phyloP scores from a whole-genome alignment of 768 basidiomycete genomes.

The Fomitopsis serialis region DNA sequence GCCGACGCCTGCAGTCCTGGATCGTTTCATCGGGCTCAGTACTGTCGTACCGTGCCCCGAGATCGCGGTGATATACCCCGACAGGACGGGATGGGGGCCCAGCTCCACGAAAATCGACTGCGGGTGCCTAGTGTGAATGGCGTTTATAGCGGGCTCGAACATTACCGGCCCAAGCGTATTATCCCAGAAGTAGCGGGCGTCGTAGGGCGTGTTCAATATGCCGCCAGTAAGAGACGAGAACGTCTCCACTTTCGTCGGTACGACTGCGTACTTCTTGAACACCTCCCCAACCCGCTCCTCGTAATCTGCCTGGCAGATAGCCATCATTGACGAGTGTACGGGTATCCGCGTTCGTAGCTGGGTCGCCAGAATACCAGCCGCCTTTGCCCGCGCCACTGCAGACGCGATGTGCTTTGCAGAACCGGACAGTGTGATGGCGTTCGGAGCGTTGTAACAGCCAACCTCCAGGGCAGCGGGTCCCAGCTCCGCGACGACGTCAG shows the following conservation, averaged over 20 bases:
- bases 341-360: slow-evolving; percentile 32
- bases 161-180: slow-evolving; percentile 31
- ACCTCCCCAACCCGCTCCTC: slow-evolving; percentile 21
- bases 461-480: slow-evolving; percentile 27
- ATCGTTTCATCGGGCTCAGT: slow-evolving; percentile 24
- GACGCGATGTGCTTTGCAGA: slow-evolving; percentile 15
- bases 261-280: slow-evolving; percentile 28
- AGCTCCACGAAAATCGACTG: slow-evolving; percentile 32
- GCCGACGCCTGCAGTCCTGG: slow-evolving; percentile 16
- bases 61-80: slow-evolving; percentile 25
- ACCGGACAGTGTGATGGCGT: slow-evolving; percentile 35
- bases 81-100: slow-evolving; percentile 34
- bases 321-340: slow-evolving; percentile 35
- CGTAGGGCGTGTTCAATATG: slow-evolving; percentile 18
- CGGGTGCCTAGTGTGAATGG: slow-evolving; percentile 8
- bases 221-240: slow-evolving; percentile 34
- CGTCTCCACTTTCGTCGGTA: slow-evolving; percentile 20
- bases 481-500: slow-evolving; percentile 7
- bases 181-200: slow-evolving; percentile 36
- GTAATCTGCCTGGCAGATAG: slow-evolving; percentile 28
- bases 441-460: slow-evolving; percentile 35
- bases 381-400: slow-evolving; percentile 24
- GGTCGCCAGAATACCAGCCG: slow-evolving; percentile 28
- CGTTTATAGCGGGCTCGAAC: slow-evolving; percentile 28
- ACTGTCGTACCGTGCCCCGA: slow-evolving; percentile 13